These are phyloP conservation scores for Volutella citrinella DNA, from an alignment of 2,329 filamentous ascomycete species.

Conservation along the genomic window DNA sequence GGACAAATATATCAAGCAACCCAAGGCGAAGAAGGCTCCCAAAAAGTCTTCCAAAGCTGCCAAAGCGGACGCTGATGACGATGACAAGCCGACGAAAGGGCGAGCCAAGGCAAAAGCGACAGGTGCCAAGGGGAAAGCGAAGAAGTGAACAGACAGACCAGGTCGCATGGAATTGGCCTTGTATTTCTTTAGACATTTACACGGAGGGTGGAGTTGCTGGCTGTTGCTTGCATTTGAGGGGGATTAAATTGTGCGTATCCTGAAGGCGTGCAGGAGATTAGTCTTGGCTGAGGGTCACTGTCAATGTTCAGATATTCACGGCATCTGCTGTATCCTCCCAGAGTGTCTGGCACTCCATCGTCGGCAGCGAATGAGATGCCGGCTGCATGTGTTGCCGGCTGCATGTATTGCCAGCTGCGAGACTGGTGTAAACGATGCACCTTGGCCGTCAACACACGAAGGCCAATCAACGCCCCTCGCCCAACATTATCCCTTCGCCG, in stretches of 20 bases:
- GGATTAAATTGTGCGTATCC: too few species aligned
- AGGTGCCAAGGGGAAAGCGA: conserved; percentile 46
- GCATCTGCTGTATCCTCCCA: too few species aligned
- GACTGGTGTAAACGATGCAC: not conserved
- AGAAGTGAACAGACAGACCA: conserved; percentile 30
- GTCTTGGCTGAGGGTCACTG: too few species aligned
- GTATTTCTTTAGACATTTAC: not conserved
- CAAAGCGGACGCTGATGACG: conserved; percentile 48
- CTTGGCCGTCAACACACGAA: too few species aligned
- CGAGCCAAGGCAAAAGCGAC: conserved; percentile 38
- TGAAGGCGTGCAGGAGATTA: too few species aligned
- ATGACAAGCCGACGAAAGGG: conserved; percentile 52
- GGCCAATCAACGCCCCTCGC: conserved; percentile 2
- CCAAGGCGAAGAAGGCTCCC: conserved; percentile 65
- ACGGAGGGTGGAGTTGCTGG: too few species aligned
- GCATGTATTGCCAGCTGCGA: conserved; percentile 2
- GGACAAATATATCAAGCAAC: conserved; percentile 93
- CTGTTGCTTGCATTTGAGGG: too few species aligned
- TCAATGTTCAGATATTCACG: too few species aligned
- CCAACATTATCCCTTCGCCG: not conserved
- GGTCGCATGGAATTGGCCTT: not conserved
- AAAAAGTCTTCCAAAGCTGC: conserved; percentile 43
- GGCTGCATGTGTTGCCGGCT: too few species aligned
- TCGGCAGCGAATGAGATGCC: too few species aligned
- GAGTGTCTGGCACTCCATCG: too few species aligned